Base-by-base conservation (phyloP, 805 yeast species). In the Barnettozyma pratensis region DNA sequence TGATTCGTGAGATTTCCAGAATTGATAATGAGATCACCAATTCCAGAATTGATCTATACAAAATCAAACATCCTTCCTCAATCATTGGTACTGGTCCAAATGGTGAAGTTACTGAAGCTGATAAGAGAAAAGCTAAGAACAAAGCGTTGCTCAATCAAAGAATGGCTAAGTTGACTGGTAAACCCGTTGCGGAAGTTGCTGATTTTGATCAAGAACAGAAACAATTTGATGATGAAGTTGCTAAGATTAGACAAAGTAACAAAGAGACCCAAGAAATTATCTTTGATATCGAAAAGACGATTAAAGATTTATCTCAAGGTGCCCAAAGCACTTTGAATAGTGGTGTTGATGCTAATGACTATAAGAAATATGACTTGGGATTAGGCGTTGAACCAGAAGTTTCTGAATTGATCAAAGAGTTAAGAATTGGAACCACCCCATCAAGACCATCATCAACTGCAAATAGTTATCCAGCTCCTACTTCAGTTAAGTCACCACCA, bases 141-240 rank as follows among this genome's bases (percentile, higher is more conserved):
- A 85, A 86, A 61, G 95, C 92, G 38, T 69, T 82, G 48, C 72
- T 94, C 57, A 81, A 83, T 54, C 87, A 91, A 44, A 78, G 96
- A 56, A 90, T 92, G 96, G 96, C 96, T 30, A 88, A 92, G 4
- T 76, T 92, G 59, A 91, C 97, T 0, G 97, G 97, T 6, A 85
- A 82, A 59, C 71, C 78, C 7, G 69, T 74, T 3, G 67, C 74
- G 7, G 69, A 69, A 32, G 64, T 70, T 39, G 74, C 72, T 27
- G 70, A 65, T 7, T 57, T 66, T 37, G 75, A 66, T 37, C 55
- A 61, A 30, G 69, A 71, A 45, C 69, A 67, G 49, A 57, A 55
- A 41, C 50, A 53, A 43, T 73, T 84, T 53, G 75, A 74, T 44
- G 75, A 73, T 50, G 84, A 80, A 44, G 66, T 76, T 26, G 71